phyloP scores from a whole-genome alignment of 345 rosid genomes.

The Excoecaria cochinchinensis region DNA sequence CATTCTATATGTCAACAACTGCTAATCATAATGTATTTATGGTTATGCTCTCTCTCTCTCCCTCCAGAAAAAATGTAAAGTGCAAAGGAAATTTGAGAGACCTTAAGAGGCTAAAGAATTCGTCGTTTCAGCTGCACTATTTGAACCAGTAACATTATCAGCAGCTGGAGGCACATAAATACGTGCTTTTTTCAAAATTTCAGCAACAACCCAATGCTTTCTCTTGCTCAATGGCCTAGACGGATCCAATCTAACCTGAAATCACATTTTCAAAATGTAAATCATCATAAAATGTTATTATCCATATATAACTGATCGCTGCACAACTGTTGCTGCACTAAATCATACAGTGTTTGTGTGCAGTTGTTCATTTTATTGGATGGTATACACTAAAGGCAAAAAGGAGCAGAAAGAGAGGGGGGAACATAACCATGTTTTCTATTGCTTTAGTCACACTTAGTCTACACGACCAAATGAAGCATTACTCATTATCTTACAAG shows the following conservation, averaged over 20 bases:
- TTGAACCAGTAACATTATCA: constrained; percentile 13
- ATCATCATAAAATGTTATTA: background rate
- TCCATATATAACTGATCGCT: background rate
- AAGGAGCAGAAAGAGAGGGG: background rate
- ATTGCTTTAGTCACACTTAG: background rate
- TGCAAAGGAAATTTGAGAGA: constrained; percentile 2
- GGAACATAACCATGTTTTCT: background rate
- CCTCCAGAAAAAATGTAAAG: background rate
- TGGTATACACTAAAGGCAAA: background rate
- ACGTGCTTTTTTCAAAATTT: constrained; percentile 80
- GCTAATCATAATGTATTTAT: background rate
- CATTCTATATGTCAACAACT: background rate
- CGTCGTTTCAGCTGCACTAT: constrained; percentile 13
- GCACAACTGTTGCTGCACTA: background rate
- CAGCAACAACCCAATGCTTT: constrained; percentile 89
- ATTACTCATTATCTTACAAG: background rate
- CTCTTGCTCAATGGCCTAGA: constrained; percentile 94
- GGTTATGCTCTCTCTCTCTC: no score
- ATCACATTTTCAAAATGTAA: background rate
- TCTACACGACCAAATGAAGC: background rate
- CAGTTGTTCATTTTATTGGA: background rate
- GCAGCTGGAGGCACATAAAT: constrained; percentile 55
- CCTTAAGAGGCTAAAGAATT: constrained; percentile 37
- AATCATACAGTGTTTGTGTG: background rate
- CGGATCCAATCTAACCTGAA: constrained; percentile 79